Percentiles rank a stretch among this genome's conserved stretches.
These are phyloP conservation scores for Yamadazyma atlantica DNA, from an alignment of 1,139 yeast species.

Conservation along the genomic window DNA sequence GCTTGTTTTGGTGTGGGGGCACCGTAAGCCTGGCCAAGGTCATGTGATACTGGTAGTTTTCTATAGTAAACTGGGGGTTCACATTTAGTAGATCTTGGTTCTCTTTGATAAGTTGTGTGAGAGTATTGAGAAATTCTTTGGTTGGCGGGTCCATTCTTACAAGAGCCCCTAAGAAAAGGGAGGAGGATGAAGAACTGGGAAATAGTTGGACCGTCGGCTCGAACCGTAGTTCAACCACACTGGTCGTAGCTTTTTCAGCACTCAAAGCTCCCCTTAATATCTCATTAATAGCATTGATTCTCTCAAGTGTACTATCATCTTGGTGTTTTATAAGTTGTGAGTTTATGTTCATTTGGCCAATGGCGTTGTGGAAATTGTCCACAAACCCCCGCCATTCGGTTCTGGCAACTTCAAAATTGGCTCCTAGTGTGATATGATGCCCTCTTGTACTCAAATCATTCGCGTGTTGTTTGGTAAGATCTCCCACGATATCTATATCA, in stretches of 20 bases:
- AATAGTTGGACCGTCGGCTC: conserved; percentile 8
- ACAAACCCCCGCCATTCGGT: conserved; percentile 5
- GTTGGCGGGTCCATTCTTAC: conserved; percentile 5
- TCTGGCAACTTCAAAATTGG: not conserved
- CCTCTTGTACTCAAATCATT: not conserved
- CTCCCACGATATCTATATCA: conserved; percentile 11
- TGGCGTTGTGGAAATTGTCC: conserved; percentile 4
- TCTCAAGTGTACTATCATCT: conserved; percentile 1
- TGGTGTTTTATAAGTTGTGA: not conserved
- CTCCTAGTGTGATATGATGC: conserved; percentile 10
- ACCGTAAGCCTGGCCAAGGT: not conserved
- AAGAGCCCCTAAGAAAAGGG: conserved; percentile 10
- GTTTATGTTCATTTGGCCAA: conserved; percentile 2
- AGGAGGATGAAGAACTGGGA: conserved; percentile 7
- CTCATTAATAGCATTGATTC: conserved; percentile 3
- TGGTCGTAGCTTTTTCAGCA: not conserved
- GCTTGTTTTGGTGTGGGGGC: not conserved
- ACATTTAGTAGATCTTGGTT: not conserved
- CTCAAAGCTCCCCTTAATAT: not conserved
- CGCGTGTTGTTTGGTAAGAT: not conserved
- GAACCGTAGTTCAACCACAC: conserved; percentile 7
- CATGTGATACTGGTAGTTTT: not conserved
- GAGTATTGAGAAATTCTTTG: conserved; percentile 4
- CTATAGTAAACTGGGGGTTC: not conserved
- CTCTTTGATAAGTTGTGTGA: conserved; percentile 7